Base-by-base conservation (phyloP, 768 basidiomycete genomes). In the Suillus ampliporus region DNA sequence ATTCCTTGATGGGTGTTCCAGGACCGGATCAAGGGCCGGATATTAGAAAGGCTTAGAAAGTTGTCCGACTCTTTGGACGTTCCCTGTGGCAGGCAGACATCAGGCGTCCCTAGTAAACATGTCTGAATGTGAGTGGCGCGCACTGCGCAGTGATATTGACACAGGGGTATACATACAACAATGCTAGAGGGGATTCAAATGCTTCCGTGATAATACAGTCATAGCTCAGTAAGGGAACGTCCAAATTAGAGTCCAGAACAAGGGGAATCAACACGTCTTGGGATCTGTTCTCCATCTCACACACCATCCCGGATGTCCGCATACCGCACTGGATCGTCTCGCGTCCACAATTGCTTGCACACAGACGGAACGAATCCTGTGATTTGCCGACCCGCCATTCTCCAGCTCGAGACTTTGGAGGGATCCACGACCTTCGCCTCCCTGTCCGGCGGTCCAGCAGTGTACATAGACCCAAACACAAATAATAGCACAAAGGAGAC, bases 391-490 rank as follows among this genome's bases (percentile, higher is more conserved):
- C 50, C 50, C 34, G 34, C 4, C 1, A 4, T 34, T 34, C 50
- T 51, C 50, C 50, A 51, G 19, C 50, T 34, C 19, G 50, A 34
- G 11, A 31, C 28, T 28, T 34, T 35, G 31, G 19, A 5, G 31
- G 31, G 19, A 19, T n/a, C 50, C 17, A 31, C 17, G 1, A 51
- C 28, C 6, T 51, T 34, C n/a, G n/a, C n/a, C 31, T 73, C 73
- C 38, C 61, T 74, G 3, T 60, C 52, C 3, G 64, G 65, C 5
- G 66, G 54, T n/a, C 68, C 62, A 1, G 69, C 75, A 3, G 68
- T 69, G 50, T 68, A 63, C 59, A 76, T 51, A 62, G 72, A 78
- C 66, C 74, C 77, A 43, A 70, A 64, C 10, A 82, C 59, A 14
- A 65, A 68, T 6, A 72, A 35, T 9, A 65, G 23, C 34, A 69